Conservation (phyloP, 305 asterid species). For the Fraxinus paxiana region DNA sequence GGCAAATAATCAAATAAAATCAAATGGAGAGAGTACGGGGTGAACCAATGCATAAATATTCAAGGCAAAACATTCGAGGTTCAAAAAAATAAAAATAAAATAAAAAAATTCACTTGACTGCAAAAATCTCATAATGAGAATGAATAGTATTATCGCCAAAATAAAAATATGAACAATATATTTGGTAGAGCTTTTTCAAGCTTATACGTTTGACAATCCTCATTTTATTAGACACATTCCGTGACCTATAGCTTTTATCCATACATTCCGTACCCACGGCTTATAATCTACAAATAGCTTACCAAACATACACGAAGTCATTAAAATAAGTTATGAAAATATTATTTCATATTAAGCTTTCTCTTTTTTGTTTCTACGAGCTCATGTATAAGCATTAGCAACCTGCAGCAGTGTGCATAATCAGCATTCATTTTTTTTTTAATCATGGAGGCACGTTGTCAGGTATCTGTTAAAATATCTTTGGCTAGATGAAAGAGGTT, state of each 20-base stretch:
- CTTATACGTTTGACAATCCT: neutral
- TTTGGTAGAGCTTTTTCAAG: neutral
- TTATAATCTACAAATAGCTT: neutral
- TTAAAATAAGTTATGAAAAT: neutral
- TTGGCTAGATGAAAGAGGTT: neutral
- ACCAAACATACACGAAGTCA: neutral
- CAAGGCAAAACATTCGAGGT: neutral
- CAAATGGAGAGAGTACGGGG: neutral
- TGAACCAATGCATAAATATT: neutral
- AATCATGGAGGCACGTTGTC: neutral
- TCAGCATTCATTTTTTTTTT: neutral
- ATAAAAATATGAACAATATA: neutral
- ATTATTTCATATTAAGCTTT: neutral
- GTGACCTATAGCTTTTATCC: neutral
- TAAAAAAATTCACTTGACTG: neutral
- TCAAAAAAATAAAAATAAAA: too few species aligned
- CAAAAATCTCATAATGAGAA: neutral
- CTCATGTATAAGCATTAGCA: neutral
- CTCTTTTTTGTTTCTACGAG: neutral
- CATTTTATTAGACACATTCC: neutral
- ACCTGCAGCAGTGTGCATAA: neutral
- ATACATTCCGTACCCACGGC: neutral
- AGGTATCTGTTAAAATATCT: neutral
- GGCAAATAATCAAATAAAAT: neutral
- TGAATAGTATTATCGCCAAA: neutral